Percentiles rank a stretch among this genome's conserved stretches.
phyloP scores from a whole-genome alignment of 2,329 filamentous ascomycete species.

The Apiospora sp. region DNA sequence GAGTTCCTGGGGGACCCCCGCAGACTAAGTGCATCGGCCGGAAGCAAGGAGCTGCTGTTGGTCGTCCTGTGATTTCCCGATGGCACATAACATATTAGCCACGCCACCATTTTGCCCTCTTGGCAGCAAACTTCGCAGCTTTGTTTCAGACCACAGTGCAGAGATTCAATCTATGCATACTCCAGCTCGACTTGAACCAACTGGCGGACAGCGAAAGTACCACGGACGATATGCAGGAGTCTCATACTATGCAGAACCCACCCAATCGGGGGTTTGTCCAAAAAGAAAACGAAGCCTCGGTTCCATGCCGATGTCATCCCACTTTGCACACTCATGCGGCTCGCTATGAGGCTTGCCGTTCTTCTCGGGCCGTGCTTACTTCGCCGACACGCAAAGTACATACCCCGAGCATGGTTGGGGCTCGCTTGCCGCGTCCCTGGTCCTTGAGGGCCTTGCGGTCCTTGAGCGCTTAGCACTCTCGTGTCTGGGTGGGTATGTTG shows the following conservation, averaged over 20 bases:
- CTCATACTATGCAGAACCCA: not conserved
- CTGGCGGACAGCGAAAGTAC: not conserved
- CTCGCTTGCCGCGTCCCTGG: not conserved
- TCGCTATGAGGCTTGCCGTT: not conserved
- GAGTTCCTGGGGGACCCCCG: constrained; percentile 3
- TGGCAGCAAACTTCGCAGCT: not conserved
- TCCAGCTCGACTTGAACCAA: not conserved
- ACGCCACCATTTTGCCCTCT: not conserved
- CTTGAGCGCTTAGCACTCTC: not conserved
- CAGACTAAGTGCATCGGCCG: not conserved
- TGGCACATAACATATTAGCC: not conserved
- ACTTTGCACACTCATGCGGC: not conserved
- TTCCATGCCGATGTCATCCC: not conserved
- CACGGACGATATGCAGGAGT: not conserved
- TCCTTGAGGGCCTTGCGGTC: too few species aligned
- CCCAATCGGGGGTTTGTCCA: not conserved
- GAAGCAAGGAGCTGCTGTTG: constrained; percentile 4
- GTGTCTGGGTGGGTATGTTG: not conserved
- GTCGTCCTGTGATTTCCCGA: not conserved
- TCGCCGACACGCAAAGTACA: not conserved
- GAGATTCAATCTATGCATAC: not conserved
- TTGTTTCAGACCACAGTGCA: not conserved
- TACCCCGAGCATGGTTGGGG: not conserved
- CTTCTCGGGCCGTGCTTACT: not conserved
- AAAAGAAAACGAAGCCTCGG: not conserved